phyloP scores from a whole-genome alignment of 176 grass and related monocot genomes.

The Ananas comosus region DNA sequence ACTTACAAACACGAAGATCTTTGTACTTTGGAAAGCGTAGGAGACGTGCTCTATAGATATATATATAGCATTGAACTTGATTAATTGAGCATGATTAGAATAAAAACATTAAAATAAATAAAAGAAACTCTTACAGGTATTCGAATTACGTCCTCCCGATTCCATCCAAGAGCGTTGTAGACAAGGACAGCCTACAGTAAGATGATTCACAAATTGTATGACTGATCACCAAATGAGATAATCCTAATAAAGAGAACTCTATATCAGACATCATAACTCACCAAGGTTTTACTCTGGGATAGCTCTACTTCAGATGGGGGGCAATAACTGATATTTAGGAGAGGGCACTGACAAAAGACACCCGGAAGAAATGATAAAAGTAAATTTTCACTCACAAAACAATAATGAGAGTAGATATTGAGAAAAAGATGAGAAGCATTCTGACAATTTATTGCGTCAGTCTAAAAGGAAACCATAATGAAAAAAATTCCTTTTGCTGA shows the following conservation, averaged over 20 bases:
- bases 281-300: conserved; percentile 66
- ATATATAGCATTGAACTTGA: not conserved
- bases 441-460: not conserved
- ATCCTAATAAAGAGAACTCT: not conserved
- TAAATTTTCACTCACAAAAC: conserved; percentile 9
- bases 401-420: conserved; percentile 14
- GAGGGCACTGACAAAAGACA: conserved; percentile 58
- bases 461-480: not conserved
- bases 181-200: conserved; percentile 61
- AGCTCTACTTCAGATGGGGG: conserved; percentile 63
- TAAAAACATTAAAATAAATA: conserved; percentile 12
- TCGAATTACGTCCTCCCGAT: conserved; percentile 69
- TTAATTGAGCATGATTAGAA: not conserved
- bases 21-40: too few relatives aligned
- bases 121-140: conserved; percentile 53
- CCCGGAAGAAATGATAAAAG: conserved; percentile 6
- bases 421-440: not conserved
- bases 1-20: too few relatives aligned
- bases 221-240: not conserved
- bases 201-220: conserved; percentile 11
- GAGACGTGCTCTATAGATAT: too few relatives aligned
- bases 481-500: too few relatives aligned
- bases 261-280: conserved; percentile 31
- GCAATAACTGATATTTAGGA: conserved; percentile 82
- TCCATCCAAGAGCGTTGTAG: conserved; percentile 96